A percentile compares a stretch with the other conserved stretches of the same genome.
These are phyloP conservation scores for Cryptosporidium meleagridis DNA, from an alignment of 169 alveolate genomes.

Conservation along the genomic window DNA sequence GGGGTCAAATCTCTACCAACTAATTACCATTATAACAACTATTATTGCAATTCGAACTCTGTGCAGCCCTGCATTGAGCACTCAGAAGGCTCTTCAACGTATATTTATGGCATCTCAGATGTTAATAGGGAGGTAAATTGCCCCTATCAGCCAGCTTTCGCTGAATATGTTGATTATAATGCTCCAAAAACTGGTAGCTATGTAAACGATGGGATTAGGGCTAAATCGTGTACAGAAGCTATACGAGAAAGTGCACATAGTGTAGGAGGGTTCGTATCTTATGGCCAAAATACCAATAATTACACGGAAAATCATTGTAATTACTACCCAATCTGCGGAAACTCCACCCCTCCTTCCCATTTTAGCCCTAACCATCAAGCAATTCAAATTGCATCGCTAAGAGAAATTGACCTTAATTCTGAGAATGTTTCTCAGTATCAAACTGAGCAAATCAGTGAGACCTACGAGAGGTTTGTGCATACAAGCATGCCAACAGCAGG, in stretches of 20 bases:
- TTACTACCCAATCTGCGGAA: slow-evolving; percentile 6
- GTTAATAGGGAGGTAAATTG: neutral
- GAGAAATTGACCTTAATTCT: neutral
- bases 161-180: neutral
- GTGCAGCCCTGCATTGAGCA: neutral
- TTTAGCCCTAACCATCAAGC: neutral
- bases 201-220: neutral
- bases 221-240: neutral
- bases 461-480: neutral
- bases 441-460: neutral
- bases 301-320: neutral
- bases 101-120: neutral
- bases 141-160: slow-evolving; percentile 1
- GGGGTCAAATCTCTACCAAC: neutral
- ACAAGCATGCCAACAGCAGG: neutral
- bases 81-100: neutral
- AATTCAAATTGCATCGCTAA: neutral
- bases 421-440: slow-evolving; percentile 2
- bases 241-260: neutral
- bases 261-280: neutral
- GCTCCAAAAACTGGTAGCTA: neutral
- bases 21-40: neutral
- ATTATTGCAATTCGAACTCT: neutral
- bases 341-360: neutral
- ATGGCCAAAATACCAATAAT: neutral